These are phyloP conservation scores for Boletus pseudo-olivaceus DNA, from an alignment of 768 basidiomycete genomes.

Conservation along the genomic window DNA sequence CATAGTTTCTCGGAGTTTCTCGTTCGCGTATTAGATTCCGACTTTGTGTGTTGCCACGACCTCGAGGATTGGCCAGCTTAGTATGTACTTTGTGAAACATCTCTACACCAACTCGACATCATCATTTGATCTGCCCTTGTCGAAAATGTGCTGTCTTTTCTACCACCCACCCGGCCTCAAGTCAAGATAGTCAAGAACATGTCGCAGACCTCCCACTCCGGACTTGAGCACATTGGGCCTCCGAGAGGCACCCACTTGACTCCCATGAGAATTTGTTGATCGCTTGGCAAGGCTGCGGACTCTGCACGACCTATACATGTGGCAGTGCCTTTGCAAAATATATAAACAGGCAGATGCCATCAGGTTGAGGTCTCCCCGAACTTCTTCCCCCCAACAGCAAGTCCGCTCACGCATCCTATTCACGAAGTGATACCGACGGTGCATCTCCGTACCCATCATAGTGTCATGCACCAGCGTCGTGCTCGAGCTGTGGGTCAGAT, in stretches of 20 bases:
- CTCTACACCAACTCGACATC: not conserved
- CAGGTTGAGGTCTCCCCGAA: not conserved
- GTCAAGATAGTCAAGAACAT: not conserved
- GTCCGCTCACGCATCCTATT: not conserved
- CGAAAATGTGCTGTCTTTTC: not conserved
- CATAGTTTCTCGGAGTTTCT: not conserved
- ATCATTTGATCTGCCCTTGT: not conserved
- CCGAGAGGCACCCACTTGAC: not conserved
- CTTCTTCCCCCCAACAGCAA: not conserved
- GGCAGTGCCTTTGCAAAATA: not conserved
- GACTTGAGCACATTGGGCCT: not conserved
- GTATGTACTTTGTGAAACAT: not conserved
- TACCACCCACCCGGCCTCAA: not conserved
- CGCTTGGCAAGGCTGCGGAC: not conserved
- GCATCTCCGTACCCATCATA: not conserved
- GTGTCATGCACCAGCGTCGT: conserved; percentile 3
- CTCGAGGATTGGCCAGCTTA: not conserved
- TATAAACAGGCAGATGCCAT: not conserved
- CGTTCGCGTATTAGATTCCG: not conserved
- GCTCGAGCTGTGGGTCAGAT: not conserved
- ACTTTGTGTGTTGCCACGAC: not conserved
- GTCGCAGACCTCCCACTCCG: not conserved
- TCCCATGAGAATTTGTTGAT: no score
- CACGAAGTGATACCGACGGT: not conserved
- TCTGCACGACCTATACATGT: not conserved